Conservation (phyloP, 2,329 filamentous ascomycete genomes). For the Nectriaceae sp. region DNA sequence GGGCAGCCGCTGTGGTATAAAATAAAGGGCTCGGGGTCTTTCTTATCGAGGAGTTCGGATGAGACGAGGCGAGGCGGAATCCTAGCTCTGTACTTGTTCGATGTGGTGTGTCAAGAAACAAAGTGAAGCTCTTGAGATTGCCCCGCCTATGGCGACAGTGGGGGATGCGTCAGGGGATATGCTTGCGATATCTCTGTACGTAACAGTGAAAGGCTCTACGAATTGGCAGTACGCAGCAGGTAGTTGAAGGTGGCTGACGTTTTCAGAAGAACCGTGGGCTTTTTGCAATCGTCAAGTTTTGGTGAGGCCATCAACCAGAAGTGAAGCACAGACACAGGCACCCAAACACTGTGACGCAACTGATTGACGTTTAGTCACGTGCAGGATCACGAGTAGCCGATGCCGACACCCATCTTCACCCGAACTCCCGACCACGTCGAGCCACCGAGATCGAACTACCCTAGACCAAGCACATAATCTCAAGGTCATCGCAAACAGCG, state of each 20-base stretch:
- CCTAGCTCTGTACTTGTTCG: no score
- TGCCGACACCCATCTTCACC: no score
- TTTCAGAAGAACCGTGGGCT: slow-evolving; percentile 5
- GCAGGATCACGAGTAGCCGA: no score
- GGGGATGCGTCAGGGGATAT: slow-evolving; percentile 18
- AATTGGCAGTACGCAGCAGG: not conserved
- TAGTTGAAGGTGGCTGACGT: slow-evolving; percentile 11
- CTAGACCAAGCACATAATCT: no score
- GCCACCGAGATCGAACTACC: no score
- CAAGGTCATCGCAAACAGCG: no score
- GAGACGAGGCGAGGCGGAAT: no score
- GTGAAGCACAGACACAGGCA: slow-evolving; percentile 32
- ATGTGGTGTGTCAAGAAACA: not conserved
- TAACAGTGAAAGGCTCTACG: not conserved
- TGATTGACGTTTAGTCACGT: no score
- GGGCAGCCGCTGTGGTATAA: not conserved
- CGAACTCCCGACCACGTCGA: no score
- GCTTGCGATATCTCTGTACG: not conserved
- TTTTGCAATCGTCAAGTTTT: not conserved
- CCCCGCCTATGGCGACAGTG: not conserved
- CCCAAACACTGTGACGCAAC: slow-evolving; percentile 37
- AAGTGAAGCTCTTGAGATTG: not conserved
- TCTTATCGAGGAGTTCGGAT: no score
- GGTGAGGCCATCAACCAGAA: slow-evolving; percentile 5
- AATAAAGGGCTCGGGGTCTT: not conserved